These are phyloP conservation scores for Leishmania martiniquensis DNA, from an alignment of 208 protist genomes.

Conservation along the genomic window DNA sequence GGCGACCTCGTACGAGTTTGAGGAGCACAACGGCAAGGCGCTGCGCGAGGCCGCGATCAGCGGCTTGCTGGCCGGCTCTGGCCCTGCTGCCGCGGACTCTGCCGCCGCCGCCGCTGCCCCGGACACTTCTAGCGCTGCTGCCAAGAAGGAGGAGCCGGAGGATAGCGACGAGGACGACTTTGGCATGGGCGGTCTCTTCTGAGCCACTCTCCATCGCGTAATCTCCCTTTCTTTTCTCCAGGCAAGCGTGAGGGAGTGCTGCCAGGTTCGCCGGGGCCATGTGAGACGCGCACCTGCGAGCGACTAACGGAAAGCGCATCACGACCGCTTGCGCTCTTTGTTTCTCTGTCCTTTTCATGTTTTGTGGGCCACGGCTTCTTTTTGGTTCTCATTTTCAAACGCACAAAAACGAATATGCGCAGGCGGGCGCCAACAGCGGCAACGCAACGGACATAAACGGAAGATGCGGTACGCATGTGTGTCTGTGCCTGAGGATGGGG, in stretches of 20 bases:
- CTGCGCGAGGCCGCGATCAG: slow-evolving; percentile 91
- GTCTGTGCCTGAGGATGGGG: too few relatives aligned
- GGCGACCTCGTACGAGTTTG: slow-evolving; percentile 94
- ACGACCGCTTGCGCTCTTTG: neutral
- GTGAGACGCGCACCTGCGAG: too few relatives aligned
- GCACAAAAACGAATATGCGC: neutral
- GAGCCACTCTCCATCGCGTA: slow-evolving; percentile 27
- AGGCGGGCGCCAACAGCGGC: too few relatives aligned
- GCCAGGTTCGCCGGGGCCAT: neutral
- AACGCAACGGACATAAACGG: neutral
- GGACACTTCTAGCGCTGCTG: slow-evolving; percentile 35
- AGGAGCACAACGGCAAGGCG: slow-evolving; percentile 78
- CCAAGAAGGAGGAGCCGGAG: slow-evolving; percentile 61
- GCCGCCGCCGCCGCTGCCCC: slow-evolving; percentile 48
- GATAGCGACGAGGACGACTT: slow-evolving; percentile 89
- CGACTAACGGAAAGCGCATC: neutral
- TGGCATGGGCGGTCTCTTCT: slow-evolving; percentile 86
- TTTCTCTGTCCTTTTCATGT: neutral
- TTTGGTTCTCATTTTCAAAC: neutral
- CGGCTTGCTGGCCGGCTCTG: slow-evolving; percentile 78
- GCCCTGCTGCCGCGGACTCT: slow-evolving; percentile 61
- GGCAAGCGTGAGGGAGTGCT: neutral
- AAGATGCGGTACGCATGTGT: too few relatives aligned
- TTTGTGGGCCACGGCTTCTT: neutral
- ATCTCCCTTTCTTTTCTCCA: too few relatives aligned